phyloP scores from a whole-genome alignment of 305 asterid species.

The Fraxinus albicans region DNA sequence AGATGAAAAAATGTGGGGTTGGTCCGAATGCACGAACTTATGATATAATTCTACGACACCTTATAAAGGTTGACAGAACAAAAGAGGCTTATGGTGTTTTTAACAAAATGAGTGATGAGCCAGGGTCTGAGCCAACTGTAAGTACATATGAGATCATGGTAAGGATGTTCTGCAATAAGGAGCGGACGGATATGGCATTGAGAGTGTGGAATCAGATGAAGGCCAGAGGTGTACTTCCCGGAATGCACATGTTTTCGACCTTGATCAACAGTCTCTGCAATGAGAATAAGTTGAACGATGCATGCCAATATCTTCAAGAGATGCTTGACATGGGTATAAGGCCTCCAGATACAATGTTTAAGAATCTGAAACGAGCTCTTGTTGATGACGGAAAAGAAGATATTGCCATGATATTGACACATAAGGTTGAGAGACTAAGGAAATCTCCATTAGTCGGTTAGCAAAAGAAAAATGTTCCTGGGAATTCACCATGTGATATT shows the following conservation, averaged over 20 bases:
- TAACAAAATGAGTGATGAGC: slow-evolving; percentile 53
- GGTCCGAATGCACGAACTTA: slow-evolving; percentile 80
- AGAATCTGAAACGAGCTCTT: slow-evolving; percentile 54
- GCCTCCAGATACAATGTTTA: slow-evolving; percentile 65
- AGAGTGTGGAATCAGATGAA: slow-evolving; percentile 74
- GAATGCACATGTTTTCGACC: slow-evolving; percentile 70
- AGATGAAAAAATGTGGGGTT: slow-evolving; percentile 60
- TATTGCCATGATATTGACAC: slow-evolving; percentile 34
- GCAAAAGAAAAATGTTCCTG: background rate
- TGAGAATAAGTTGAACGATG: slow-evolving; percentile 51
- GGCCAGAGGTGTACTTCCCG: slow-evolving; percentile 63
- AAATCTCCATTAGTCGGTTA: slow-evolving; percentile 43
- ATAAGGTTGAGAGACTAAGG: slow-evolving; percentile 54
- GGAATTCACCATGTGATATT: background rate
- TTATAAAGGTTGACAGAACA: slow-evolving; percentile 41
- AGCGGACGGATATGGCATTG: slow-evolving; percentile 62
- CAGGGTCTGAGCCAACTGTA: slow-evolving; percentile 55
- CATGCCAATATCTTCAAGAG: slow-evolving; percentile 52
- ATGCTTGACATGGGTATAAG: slow-evolving; percentile 86
- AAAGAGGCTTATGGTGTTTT: slow-evolving; percentile 61
- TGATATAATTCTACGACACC: slow-evolving; percentile 71
- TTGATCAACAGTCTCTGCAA: slow-evolving; percentile 57
- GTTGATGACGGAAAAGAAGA: slow-evolving; percentile 60
- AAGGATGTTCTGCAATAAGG: slow-evolving; percentile 73
- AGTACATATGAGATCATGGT: slow-evolving; percentile 79